Evolutionary conservation across 768 basidiomycete genomes (phyloP).

Genomic region (Xerocomellus amylosporus): DNA sequence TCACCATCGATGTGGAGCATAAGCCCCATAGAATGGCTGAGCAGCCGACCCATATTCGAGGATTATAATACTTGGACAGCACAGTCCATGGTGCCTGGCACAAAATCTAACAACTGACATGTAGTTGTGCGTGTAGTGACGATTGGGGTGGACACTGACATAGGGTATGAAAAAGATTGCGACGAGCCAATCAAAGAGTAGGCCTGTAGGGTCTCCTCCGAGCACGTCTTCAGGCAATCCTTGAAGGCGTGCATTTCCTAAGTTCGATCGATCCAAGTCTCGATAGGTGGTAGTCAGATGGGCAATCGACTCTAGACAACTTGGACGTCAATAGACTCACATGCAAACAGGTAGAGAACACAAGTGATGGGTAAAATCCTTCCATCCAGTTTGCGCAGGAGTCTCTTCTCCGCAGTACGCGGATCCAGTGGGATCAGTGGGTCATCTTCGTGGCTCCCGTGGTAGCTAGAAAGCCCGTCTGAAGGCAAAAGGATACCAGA

Average conservation of each 20-base stretch:
- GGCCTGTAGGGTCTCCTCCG: conserved; percentile 63
- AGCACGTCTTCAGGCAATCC: conserved; percentile 64
- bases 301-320: neutral
- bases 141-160: conserved; percentile 36
- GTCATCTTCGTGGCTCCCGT: conserved; percentile 15
- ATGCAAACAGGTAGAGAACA: conserved; percentile 74
- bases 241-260: conserved; percentile 78
- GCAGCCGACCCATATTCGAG: conserved; percentile 67
- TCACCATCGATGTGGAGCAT: conserved; percentile 71
- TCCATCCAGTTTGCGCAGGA: conserved; percentile 63
- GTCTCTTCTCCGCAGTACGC: conserved; percentile 43
- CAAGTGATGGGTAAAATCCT: conserved; percentile 72
- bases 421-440: conserved; percentile 19
- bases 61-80: conserved; percentile 62
- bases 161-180: conserved; percentile 80
- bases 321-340: conserved; percentile 46
- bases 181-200: conserved; percentile 73
- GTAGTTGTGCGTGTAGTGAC: neutral
- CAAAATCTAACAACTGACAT: conserved; percentile 47
- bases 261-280: conserved; percentile 71
- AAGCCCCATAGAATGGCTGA: conserved; percentile 73
- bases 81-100: conserved; percentile 69
- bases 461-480: conserved; percentile 1
- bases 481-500: neutral
- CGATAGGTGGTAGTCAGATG: neutral